These are phyloP conservation scores for Eimeria nieschulzi DNA, from an alignment of 169 alveolate genomes.

Conservation along the genomic window DNA sequence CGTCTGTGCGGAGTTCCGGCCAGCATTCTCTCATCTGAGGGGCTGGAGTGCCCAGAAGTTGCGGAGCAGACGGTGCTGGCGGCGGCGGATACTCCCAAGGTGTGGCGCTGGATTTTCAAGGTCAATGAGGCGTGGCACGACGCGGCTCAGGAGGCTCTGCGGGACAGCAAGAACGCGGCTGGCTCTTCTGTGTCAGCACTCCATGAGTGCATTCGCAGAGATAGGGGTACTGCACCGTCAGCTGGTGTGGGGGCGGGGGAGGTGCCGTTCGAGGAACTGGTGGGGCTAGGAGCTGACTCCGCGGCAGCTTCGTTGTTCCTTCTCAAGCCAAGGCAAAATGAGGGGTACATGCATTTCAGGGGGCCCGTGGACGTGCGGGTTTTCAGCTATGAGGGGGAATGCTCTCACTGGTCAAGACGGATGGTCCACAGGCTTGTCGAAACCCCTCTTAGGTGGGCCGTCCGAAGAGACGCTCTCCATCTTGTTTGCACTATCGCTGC, in stretches of 20 bases:
- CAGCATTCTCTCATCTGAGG: conserved; percentile 22
- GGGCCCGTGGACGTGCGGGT: conserved; percentile 68
- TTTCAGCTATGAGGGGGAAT: conserved; percentile 68
- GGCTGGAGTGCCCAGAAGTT: conserved; percentile 69
- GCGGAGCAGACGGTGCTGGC: conserved; percentile 79
- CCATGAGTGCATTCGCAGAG: neutral
- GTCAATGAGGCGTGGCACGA: conserved; percentile 76
- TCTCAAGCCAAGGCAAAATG: conserved; percentile 60
- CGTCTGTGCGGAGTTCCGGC: conserved; percentile 69
- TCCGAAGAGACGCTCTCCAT: conserved; percentile 81
- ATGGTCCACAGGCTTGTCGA: conserved; percentile 51
- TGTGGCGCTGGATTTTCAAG: conserved; percentile 80
- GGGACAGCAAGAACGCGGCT: neutral
- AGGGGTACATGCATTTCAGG: conserved; percentile 17
- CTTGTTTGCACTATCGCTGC: conserved; percentile 82
- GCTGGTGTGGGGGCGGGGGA: no score
- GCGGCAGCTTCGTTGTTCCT: conserved; percentile 28
- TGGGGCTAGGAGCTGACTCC: conserved; percentile 24
- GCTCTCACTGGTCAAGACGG: conserved; percentile 66
- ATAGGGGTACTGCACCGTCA: neutral
- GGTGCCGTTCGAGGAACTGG: neutral
- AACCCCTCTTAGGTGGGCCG: conserved; percentile 77
- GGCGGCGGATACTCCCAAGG: conserved; percentile 78
- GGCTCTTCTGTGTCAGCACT: neutral
- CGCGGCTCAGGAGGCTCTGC: conserved; percentile 7